A percentile compares a stretch with the other conserved stretches of the same genome.
These are phyloP conservation scores for Hanseniaspora pseudoguilliermondii DNA, from an alignment of 805 yeast genomes.

Conservation along the genomic window DNA sequence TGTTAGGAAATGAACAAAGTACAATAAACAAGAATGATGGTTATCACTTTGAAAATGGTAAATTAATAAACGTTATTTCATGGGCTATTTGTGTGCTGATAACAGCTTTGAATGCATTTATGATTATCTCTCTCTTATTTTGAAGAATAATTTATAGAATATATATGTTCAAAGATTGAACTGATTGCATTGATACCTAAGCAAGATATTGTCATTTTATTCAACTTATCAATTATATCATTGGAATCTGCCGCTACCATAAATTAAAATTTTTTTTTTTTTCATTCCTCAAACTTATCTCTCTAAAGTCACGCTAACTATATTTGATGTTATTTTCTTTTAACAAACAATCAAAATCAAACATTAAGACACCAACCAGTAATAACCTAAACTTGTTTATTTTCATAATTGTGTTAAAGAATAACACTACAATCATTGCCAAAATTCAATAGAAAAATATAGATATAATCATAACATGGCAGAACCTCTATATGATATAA, in stretches of 20 bases:
- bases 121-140: slow-evolving; percentile 1
- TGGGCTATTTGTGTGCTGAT: slow-evolving; percentile 7
- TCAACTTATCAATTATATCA: too few species aligned
- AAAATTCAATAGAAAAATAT: neutral
- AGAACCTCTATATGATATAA: neutral
- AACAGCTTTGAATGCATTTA: slow-evolving; percentile 1
- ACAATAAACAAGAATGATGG: neutral
- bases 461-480: neutral
- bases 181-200: too few species aligned
- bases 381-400: too few species aligned
- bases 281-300: too few species aligned
- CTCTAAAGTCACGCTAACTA: too few species aligned
- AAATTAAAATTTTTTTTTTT: neutral
- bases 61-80: neutral
- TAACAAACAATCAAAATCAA: too few species aligned
- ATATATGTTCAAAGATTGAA: too few species aligned
- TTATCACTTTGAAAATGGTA: slow-evolving; percentile 4
- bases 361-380: too few species aligned
- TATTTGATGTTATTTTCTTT: too few species aligned
- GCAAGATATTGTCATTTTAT: too few species aligned
- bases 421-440: too few species aligned
- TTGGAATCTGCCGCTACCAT: neutral
- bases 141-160: neutral
- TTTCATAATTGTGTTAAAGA: too few species aligned
- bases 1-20: neutral